Base-by-base conservation (phyloP, 768 basidiomycete species). In the Lactifluus pinguis region DNA sequence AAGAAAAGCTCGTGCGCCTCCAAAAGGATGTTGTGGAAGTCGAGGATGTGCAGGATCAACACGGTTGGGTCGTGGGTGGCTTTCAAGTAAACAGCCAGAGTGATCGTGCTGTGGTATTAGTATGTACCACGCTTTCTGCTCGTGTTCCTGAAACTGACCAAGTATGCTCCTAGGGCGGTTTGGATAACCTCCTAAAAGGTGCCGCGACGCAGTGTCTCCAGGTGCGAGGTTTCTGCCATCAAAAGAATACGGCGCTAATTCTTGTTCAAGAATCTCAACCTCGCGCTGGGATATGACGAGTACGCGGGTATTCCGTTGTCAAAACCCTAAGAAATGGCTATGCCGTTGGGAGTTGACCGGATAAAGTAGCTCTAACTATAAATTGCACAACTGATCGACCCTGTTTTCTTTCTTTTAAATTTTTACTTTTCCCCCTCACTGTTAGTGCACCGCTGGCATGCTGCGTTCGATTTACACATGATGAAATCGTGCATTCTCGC, bases 191-290 rank as follows among this genome's bases (percentile, higher is more conserved):
- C 59, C 78, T 99, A 63, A 99, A 99, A 73, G 97, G 97, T 7
- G 97, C 97, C 53, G 97, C 97, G 17, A 98, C 95, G n/a, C 97
- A 99, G 73, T 98, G 95, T 72, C 71, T 99, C 63, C 94, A 95
- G 80, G 91, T 92, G 53, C 19, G 85, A n/a, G 29, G 17, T 36
- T 39, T 15, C 30, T 53, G 25, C 15, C 60, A 4, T 39, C 25
- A 11, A 36, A 44, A 6, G 17, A 44, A 30, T 29, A 49, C 11
- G 21, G 34, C 8, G 44, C 49, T 57, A 29, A 59, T 19, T n/a
- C 10, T n/a, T 25, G 17, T 53, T 25, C 61, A 94, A 25, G 87
- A 97, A 97, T 71, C 74, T 97, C 70, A 97, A 95, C 75, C 78
- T 95, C 54, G 85, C 90, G 3, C 79, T 97, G 38, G 93, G 93